Evolutionary conservation across 1,139 yeast genomes (phyloP).

Genomic region (Entelexis sorbosivorans): DNA sequence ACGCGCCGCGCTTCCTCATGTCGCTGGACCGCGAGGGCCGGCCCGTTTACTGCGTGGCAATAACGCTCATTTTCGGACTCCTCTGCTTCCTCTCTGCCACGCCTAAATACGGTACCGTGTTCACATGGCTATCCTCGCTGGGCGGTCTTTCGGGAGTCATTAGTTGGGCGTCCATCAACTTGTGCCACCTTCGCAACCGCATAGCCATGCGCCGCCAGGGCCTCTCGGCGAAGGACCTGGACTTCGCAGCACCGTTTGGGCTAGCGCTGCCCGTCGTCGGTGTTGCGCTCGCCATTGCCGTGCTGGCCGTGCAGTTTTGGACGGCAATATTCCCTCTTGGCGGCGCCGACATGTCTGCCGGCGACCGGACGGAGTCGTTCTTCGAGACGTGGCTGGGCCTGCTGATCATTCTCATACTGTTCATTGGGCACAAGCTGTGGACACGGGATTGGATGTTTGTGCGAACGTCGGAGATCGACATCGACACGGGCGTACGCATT

Average conservation of each 20-base stretch:
- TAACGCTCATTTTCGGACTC: slow-evolving; percentile 50
- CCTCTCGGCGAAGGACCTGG: slow-evolving; percentile 51
- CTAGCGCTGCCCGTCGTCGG: slow-evolving; percentile 61
- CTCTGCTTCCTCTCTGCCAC: slow-evolving; percentile 61
- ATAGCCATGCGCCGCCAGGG: slow-evolving; percentile 57
- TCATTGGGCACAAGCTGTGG: neutral
- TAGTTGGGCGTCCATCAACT: slow-evolving; percentile 62
- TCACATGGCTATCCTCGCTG: slow-evolving; percentile 67
- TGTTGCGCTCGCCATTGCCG: slow-evolving; percentile 44
- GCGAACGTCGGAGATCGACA: slow-evolving; percentile 41
- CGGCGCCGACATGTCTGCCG: slow-evolving; percentile 21
- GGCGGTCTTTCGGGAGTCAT: slow-evolving; percentile 69
- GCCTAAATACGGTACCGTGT: slow-evolving; percentile 55
- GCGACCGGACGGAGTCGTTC: slow-evolving; percentile 32
- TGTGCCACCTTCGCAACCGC: slow-evolving; percentile 57
- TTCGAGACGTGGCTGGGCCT: slow-evolving; percentile 46
- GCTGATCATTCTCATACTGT: slow-evolving; percentile 41
- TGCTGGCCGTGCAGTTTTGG: slow-evolving; percentile 56
- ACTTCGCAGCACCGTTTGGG: slow-evolving; percentile 62
- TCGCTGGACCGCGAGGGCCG: slow-evolving; percentile 67
- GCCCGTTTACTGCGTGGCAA: slow-evolving; percentile 55
- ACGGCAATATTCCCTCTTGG: slow-evolving; percentile 55
- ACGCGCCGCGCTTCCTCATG: slow-evolving; percentile 59
- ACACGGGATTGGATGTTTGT: slow-evolving; percentile 31
- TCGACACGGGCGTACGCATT: slow-evolving; percentile 42